Percentiles rank a stretch among this genome's conserved stretches.
phyloP scores from a whole-genome alignment of 768 basidiomycete genomes.

The Pulveroboletus frians region DNA sequence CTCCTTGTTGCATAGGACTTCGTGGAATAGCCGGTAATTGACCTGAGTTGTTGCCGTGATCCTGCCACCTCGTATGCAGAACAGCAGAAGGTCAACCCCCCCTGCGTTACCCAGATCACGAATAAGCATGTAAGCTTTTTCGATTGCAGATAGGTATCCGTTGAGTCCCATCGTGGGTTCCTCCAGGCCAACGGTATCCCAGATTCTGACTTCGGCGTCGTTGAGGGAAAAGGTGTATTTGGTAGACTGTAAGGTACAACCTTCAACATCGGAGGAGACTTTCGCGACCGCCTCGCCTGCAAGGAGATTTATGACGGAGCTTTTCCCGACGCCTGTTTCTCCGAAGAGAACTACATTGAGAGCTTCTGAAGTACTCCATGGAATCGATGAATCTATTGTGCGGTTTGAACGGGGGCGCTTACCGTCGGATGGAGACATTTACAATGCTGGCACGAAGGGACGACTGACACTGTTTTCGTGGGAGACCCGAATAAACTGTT shows the following conservation, averaged over 20 bases:
- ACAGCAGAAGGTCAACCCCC: conserved; percentile 33
- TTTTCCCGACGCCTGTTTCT: conserved; percentile 36
- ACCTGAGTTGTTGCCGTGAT: conserved; percentile 27
- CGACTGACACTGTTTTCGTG: conserved; percentile 5
- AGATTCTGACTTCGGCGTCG: conserved; percentile 15
- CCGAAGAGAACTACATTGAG: conserved; percentile 31
- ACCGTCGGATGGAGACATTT: conserved; percentile 21
- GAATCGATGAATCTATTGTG: not conserved
- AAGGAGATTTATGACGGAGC: conserved; percentile 43
- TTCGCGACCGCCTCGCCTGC: conserved; percentile 24
- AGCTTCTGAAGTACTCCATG: not conserved
- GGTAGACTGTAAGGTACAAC: conserved; percentile 31
- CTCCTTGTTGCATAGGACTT: conserved; percentile 34
- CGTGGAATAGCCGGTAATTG: conserved; percentile 38
- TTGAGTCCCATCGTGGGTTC: conserved; percentile 27
- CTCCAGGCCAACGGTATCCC: conserved; percentile 30
- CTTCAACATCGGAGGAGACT: conserved; percentile 29
- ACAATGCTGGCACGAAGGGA: not conserved
- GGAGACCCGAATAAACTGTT: conserved; percentile 3
- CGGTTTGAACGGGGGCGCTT: not conserved
- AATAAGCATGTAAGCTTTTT: conserved; percentile 26
- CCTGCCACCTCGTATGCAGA: conserved; percentile 34
- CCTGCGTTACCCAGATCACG: conserved; percentile 21
- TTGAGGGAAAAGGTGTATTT: conserved; percentile 19
- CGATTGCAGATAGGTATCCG: conserved; percentile 26